Conservation (phyloP, 1,284 basidiomycete genomes). For the Cryptococcus hybrid region DNA sequence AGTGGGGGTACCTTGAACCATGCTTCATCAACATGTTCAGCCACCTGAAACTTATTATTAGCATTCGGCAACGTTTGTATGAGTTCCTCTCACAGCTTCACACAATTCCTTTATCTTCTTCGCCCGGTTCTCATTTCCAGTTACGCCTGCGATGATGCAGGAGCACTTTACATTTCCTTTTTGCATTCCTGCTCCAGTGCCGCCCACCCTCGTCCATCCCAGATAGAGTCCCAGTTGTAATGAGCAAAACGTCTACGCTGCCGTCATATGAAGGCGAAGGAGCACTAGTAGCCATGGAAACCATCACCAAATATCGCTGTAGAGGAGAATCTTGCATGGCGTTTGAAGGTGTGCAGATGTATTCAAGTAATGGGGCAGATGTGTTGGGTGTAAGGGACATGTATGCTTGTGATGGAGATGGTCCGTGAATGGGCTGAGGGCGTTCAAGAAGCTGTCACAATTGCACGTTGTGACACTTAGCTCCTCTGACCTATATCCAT, state of each 20-base stretch:
- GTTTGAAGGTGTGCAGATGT: not conserved
- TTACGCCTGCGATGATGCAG: slow-evolving; percentile 9
- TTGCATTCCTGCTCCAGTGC: slow-evolving; percentile 4
- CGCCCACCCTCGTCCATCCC: slow-evolving; percentile 17
- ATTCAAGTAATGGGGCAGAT: slow-evolving; percentile 10
- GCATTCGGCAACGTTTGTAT: not conserved
- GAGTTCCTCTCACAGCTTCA: slow-evolving; percentile 11
- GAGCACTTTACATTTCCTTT: slow-evolving; percentile 12
- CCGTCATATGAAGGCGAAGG: not conserved
- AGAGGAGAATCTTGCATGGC: not conserved
- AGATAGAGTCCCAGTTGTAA: slow-evolving; percentile 12
- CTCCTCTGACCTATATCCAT: not conserved
- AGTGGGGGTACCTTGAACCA: slow-evolving; percentile 25
- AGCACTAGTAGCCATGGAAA: not conserved
- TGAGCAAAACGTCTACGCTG: not conserved
- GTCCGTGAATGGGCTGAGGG: slow-evolving; percentile 1
- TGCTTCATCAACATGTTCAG: slow-evolving; percentile 9
- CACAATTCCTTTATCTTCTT: slow-evolving; percentile 13
- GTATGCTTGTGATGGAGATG: slow-evolving; percentile 10
- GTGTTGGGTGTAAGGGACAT: slow-evolving; percentile 15
- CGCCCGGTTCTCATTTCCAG: not conserved
- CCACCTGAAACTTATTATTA: slow-evolving; percentile 5
- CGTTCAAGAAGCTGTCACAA: slow-evolving; percentile 6
- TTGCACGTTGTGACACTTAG: not conserved
- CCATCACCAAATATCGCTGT: slow-evolving; percentile 15